These are phyloP conservation scores for Hydrangea macrophylla DNA, from an alignment of 148 eudicot species.

Conservation along the genomic window DNA sequence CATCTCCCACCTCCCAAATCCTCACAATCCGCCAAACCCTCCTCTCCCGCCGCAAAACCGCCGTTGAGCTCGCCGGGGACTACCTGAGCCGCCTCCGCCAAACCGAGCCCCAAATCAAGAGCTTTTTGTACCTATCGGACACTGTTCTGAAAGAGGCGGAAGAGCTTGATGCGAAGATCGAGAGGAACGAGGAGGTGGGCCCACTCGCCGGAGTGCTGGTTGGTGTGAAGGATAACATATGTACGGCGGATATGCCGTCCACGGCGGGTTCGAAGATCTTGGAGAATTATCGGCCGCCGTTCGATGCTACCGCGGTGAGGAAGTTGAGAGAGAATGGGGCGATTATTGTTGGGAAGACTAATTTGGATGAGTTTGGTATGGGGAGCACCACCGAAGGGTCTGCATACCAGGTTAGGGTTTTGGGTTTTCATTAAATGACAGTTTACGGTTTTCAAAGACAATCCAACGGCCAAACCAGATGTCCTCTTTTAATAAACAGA, in stretches of 20 bases:
- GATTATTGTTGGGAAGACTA: conserved; percentile 91
- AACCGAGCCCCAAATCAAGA: conserved; percentile 57
- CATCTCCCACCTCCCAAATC: conserved; percentile 65
- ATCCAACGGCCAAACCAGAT: too few relatives aligned
- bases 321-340: conserved; percentile 73
- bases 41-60: conserved; percentile 61
- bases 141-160: conserved; percentile 42
- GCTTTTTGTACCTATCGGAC: conserved; percentile 69
- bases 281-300: conserved; percentile 72
- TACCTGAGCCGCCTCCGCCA: conserved; percentile 58
- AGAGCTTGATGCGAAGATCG: conserved; percentile 59
- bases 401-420: conserved; percentile 68
- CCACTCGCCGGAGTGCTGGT: conserved; percentile 79
- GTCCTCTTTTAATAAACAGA: too few relatives aligned
- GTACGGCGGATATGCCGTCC: conserved; percentile 73
- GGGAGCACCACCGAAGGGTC: conserved; percentile 93
- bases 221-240: conserved; percentile 90
- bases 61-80: conserved; percentile 56
- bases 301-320: conserved; percentile 82
- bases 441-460: too few relatives aligned
- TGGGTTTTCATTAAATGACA: too few relatives aligned
- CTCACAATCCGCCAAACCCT: conserved; percentile 68
- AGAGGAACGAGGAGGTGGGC: conserved; percentile 53
- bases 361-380: conserved; percentile 99
- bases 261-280: conserved; percentile 82